These are phyloP conservation scores for Withania somnifera DNA, from an alignment of 305 asterid species.

Conservation along the genomic window DNA sequence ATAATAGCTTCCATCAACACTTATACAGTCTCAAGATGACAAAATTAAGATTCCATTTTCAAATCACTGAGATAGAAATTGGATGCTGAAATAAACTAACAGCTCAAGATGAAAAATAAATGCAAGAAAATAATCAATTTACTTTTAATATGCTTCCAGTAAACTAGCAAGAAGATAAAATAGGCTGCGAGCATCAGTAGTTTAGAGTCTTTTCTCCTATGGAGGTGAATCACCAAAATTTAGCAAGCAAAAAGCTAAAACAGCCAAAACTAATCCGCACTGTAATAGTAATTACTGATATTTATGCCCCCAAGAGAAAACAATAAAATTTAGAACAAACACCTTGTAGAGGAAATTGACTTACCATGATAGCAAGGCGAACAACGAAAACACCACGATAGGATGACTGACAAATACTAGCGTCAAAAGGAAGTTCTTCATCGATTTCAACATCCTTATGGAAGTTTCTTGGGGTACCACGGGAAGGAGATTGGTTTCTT, in stretches of 20 bases:
- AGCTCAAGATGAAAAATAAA: background rate
- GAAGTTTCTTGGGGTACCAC: conserved; percentile 16
- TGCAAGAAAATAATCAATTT: background rate
- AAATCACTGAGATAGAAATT: background rate
- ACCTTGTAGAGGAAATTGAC: background rate
- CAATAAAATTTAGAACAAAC: background rate
- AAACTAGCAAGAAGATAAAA: background rate
- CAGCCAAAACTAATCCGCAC: too few relatives aligned
- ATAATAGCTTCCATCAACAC: background rate
- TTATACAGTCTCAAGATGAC: background rate
- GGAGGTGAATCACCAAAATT: background rate
- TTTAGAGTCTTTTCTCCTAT: background rate
- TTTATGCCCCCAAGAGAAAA: too few relatives aligned
- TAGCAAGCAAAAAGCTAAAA: background rate
- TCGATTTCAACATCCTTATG: conserved; percentile 56
- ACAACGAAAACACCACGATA: conserved; percentile 75
- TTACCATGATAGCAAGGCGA: conserved; percentile 89
- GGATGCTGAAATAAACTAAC: background rate
- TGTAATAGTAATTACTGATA: too few relatives aligned
- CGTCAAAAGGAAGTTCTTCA: conserved; percentile 47
- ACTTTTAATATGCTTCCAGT: background rate
- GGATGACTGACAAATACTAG: conserved; percentile 49
- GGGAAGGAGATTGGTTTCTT: conserved; percentile 21
- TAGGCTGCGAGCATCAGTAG: background rate
- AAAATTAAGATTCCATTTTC: background rate